Evolutionary conservation across 2,329 filamentous ascomycete species (phyloP).

Genomic region (Claviceps cyperi): DNA sequence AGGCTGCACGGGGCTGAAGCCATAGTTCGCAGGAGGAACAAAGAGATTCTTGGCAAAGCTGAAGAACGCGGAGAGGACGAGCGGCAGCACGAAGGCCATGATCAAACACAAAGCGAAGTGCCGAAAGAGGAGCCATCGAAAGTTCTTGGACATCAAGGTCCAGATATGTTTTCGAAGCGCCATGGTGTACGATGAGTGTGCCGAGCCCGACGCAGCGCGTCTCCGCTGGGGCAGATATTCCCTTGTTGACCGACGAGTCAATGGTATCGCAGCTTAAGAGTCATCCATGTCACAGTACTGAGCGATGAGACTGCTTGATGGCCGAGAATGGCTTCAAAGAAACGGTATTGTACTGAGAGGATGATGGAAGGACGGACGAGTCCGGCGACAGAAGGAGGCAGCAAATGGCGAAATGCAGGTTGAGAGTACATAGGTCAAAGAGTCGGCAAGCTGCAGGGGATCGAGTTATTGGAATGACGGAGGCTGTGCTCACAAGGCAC

Average conservation of each 20-base stretch:
- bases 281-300: neutral
- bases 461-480: too few relatives aligned
- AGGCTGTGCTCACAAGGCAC: too few relatives aligned
- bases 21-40: constrained; percentile 59
- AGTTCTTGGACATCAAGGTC: constrained; percentile 48
- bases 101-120: constrained; percentile 37
- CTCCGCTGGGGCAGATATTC: neutral
- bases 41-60: constrained; percentile 72
- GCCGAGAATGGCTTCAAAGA: neutral
- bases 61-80: constrained; percentile 44
- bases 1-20: constrained; percentile 48
- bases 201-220: neutral
- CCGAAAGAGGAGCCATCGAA: constrained; percentile 41
- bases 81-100: constrained; percentile 44
- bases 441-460: too few relatives aligned
- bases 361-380: neutral
- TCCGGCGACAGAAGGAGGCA: neutral
- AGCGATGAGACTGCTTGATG: neutral
- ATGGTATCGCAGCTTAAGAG: neutral
- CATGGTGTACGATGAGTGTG: constrained; percentile 22
- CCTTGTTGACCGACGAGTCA: neutral
- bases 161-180: constrained; percentile 40
- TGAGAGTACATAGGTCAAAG: neutral
- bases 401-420: neutral
- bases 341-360: neutral